Evolutionary conservation across 2,329 filamentous ascomycete species (phyloP), one percentile per base, ranked within the genome.

Genomic region (Penicillium freii): DNA sequence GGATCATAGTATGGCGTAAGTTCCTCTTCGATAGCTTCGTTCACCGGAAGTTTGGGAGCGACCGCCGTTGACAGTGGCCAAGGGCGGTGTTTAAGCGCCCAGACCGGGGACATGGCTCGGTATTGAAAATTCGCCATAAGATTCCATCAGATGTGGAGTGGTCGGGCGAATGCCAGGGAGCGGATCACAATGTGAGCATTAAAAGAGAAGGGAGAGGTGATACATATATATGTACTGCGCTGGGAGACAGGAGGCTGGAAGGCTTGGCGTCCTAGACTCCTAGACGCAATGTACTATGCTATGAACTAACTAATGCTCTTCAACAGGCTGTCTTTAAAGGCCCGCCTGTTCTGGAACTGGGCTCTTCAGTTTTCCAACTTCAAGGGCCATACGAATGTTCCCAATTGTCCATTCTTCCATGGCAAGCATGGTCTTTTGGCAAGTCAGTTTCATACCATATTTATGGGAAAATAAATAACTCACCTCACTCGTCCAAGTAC

Each of bases 331-430:
- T 31, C n/a, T 29, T 40, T 17, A 21, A 55, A 82, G 70, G 62
- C 79, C 74, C 51, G 73, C 79, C 74, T 93, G 89, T 75, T 93
- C 90, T 1, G 84, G 82, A n/a, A 93, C 89, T 21, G 87, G 83
- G 60, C 82, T 90, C 71, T 82, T 84, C 67, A 92, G 70, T 62
- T 78, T 83, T 0, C 86, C 86, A 48, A 80, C 80, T 62, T 83
- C 79, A 6, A 92, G 64, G 1, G 86, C 89, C 62, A 79, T 75
- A 23, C 81, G 79, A 33, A 92, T 81, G 69, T 94, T 93, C 31
- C 80, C 81, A 63, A 93, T 87, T 39, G 84, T 82, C 86, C 87
- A 91, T 68, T 86, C 81, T 75, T 93, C 90, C 89, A 93, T 85
- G 10, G 74, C 76, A 1, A 73, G 78, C 69, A 82, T 76, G 2